These are phyloP conservation scores for Monosporascus sp. DNA, from an alignment of 2,329 filamentous ascomycete genomes.

Conservation along the genomic window DNA sequence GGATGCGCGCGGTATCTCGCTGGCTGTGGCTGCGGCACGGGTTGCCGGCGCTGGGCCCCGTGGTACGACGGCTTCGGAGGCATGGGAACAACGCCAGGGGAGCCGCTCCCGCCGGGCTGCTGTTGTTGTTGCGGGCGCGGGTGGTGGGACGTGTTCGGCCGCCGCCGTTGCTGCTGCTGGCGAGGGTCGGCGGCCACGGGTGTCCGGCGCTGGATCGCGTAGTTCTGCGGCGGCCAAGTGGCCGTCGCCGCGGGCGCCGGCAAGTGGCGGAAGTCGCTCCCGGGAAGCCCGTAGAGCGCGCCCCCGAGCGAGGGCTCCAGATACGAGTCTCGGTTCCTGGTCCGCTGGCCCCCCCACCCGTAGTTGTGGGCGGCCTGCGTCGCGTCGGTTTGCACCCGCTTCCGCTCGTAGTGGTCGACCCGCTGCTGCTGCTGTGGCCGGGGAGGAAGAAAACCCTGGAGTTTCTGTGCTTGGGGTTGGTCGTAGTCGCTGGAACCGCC, in stretches of 20 bases:
- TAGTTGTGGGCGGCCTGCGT: constrained; percentile 13
- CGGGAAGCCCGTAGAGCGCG: constrained; percentile 13
- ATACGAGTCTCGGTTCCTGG: constrained; percentile 12
- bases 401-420: constrained; percentile 4
- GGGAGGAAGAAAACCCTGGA: background rate
- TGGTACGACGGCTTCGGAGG: background rate
- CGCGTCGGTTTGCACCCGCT: constrained; percentile 8
- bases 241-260: constrained; percentile 10
- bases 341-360: constrained; percentile 11
- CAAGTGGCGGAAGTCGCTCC: constrained; percentile 8
- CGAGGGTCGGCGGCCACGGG: background rate
- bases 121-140: constrained; percentile 1
- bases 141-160: background rate
- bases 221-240: background rate
- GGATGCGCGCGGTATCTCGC: background rate
- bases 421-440: background rate
- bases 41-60: background rate
- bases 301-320: constrained; percentile 12
- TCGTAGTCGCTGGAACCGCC: constrained; percentile 9
- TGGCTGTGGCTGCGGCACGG: background rate
- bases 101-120: background rate
- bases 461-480: constrained; percentile 1
- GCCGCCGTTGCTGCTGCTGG: background rate
- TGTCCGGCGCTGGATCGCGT: background rate
- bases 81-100: background rate